Evolutionary conservation across 2,329 filamentous ascomycete species (phyloP).

Genomic region (Sarocladiaceae sp.): DNA sequence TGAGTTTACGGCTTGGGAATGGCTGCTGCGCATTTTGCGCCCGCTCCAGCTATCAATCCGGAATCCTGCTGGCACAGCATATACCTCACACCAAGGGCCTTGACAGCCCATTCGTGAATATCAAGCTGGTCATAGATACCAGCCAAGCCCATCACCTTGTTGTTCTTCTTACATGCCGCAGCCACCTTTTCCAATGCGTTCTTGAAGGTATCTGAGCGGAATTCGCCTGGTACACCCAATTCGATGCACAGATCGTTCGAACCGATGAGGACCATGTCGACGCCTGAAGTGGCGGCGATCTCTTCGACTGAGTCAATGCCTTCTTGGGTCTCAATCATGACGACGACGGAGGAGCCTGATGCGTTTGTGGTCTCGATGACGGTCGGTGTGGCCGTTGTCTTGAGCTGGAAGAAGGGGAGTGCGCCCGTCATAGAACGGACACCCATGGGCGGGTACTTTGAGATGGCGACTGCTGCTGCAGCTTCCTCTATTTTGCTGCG

Average conservation of each 20-base stretch:
- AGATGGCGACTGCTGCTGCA: constrained; percentile 13
- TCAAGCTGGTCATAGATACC: constrained; percentile 19
- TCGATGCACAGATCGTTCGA: constrained; percentile 25
- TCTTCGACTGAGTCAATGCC: constrained; percentile 20
- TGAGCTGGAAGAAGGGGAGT: constrained; percentile 19
- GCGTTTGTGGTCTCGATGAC: constrained; percentile 18
- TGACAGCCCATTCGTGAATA: constrained; percentile 10
- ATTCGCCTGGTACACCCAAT: constrained; percentile 19
- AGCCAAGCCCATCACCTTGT: constrained; percentile 19
- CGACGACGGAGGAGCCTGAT: constrained; percentile 18
- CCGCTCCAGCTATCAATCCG: not conserved
- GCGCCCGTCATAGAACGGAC: constrained; percentile 17
- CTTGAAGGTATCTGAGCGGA: constrained; percentile 14
- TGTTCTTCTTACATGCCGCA: constrained; percentile 14
- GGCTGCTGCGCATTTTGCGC: not conserved
- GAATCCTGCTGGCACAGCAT: constrained; percentile 7
- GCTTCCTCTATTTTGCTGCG: constrained; percentile 17
- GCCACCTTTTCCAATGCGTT: constrained; percentile 15
- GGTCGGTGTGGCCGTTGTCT: too few relatives aligned
- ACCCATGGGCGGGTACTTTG: constrained; percentile 23
- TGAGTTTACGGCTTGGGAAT: too few relatives aligned
- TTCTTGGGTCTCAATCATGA: constrained; percentile 24
- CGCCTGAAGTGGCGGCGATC: constrained; percentile 25
- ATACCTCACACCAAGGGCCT: constrained; percentile 1
- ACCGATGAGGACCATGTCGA: constrained; percentile 27